phyloP scores from a whole-genome alignment of 192 early-diverging fungal genomes.

The Umbelopsis sp. region DNA sequence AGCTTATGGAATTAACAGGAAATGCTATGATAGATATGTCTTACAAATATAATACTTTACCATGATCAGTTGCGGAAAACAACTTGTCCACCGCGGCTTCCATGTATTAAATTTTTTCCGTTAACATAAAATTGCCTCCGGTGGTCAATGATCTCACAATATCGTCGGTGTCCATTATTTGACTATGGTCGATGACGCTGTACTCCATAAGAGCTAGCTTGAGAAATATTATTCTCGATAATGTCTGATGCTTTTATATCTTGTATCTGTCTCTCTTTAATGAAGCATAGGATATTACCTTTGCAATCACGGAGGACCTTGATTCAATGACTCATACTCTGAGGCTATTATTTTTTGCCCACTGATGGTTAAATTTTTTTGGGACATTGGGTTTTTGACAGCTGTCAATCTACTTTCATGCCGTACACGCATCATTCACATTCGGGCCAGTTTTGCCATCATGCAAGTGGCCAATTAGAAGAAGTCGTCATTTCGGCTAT shows the following conservation, averaged over 20 bases:
- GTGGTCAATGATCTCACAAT: constrained; percentile 4
- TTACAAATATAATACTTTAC: neutral
- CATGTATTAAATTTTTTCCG: no score
- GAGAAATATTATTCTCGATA: no score
- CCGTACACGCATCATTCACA: constrained; percentile 90
- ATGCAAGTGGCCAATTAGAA: constrained; percentile 86
- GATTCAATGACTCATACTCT: no score
- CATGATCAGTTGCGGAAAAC: neutral
- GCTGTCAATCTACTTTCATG: constrained; percentile 36
- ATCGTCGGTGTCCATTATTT: no score
- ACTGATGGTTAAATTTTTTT: neutral
- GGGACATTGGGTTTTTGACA: neutral
- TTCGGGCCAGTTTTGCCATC: constrained; percentile 94
- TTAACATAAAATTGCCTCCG: neutral
- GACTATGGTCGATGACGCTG: no score
- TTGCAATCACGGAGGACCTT: no score
- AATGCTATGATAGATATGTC: neutral
- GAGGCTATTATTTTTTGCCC: neutral
- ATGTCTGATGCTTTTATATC: no score
- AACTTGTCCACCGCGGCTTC: neutral
- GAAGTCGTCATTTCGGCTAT: constrained; percentile 80
- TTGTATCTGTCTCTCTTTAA: no score
- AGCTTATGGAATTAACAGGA: neutral
- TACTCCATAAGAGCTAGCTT: no score
- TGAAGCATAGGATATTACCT: no score